Base-by-base conservation (phyloP, 345 rosid genomes). In the Brassica incana region DNA sequence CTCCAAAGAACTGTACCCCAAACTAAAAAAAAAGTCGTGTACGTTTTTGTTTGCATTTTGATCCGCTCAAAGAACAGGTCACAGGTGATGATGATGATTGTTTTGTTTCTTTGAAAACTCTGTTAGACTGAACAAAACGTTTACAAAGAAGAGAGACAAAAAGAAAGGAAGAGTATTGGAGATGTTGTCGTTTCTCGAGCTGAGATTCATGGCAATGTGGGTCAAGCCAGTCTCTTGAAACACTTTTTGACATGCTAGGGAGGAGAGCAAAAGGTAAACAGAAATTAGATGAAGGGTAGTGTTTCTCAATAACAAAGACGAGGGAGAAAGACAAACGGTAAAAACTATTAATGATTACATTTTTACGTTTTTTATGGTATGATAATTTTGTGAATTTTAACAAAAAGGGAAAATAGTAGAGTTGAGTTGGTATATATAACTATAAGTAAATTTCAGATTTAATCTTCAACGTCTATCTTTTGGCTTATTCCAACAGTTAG, bases 141-240 rank as follows among this genome's bases (percentile, higher is more conserved):
- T 29, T 68, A 68, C 35, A 60, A 60, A 30, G 69, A 27, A 36
- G 2, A 30, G 30, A 45, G 33, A 12, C 20, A n/a, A n/a, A 65
- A 59, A 9, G 2, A 61, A 8, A 36, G 43, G 43, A 36, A 36
- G 43, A 36, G 43, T 36, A 36, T 7, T 67, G 74, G 5, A 1
- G 74, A 10, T 40, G 35, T 14, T 8, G 67, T 2, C 45, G 79
- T 70, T 87, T 95, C 85, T 95, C 97, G 69, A 91, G 87, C 83
- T 89, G 88, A 1, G 94, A 89, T 63, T 92, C 99, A 66, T 91
- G 87, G 80, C 98, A 95, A 85, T 95, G 99, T 7, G 97, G 94
- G 64, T 92, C 98, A 66, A 91, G 89, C 98, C 98, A 95, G 56
- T 91, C 97, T 82, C 90, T 85, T 8, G 86, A 30, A 65, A 91